These are phyloP conservation scores for Eudorina sp. DNA, from an alignment of 139 green algal genomes.

Conservation along the genomic window DNA sequence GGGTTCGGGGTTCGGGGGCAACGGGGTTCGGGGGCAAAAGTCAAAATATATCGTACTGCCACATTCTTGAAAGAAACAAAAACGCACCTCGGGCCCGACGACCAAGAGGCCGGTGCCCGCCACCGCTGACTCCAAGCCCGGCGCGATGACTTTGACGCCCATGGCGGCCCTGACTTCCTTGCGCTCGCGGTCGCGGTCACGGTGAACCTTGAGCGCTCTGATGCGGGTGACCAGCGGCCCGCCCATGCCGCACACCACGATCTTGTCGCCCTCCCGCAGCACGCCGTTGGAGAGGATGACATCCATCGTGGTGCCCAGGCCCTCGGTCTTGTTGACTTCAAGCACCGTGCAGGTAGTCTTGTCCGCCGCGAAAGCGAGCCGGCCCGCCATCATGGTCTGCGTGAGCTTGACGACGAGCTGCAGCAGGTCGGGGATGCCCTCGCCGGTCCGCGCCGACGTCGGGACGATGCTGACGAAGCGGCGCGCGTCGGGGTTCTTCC, in stretches of 20 bases:
- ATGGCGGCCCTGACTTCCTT: slow-evolving; percentile 93
- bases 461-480: slow-evolving; percentile 95
- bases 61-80: not conserved
- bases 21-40: no score
- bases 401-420: slow-evolving; percentile 95
- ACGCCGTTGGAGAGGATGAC: slow-evolving; percentile 96
- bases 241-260: slow-evolving; percentile 95
- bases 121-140: slow-evolving; percentile 93
- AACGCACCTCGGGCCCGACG: slow-evolving; percentile 20
- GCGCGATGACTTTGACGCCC: slow-evolving; percentile 96
- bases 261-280: slow-evolving; percentile 91
- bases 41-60: no score
- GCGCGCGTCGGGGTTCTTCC: slow-evolving; percentile 94
- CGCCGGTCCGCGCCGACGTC: slow-evolving; percentile 94
- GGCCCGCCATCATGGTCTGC: slow-evolving; percentile 91
- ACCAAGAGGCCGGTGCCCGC: slow-evolving; percentile 63
- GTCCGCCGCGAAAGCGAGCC: slow-evolving; percentile 92
- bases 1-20: no score
- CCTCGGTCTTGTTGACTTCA: slow-evolving; percentile 97
- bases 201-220: slow-evolving; percentile 96
- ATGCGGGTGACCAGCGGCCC: slow-evolving; percentile 94
- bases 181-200: no score
- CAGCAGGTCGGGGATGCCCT: slow-evolving; percentile 78
- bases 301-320: slow-evolving; percentile 98
- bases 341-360: slow-evolving; percentile 80